Evolutionary conservation across 192 early-diverging fungal species (phyloP).

Genomic region (Podila epicladia): DNA sequence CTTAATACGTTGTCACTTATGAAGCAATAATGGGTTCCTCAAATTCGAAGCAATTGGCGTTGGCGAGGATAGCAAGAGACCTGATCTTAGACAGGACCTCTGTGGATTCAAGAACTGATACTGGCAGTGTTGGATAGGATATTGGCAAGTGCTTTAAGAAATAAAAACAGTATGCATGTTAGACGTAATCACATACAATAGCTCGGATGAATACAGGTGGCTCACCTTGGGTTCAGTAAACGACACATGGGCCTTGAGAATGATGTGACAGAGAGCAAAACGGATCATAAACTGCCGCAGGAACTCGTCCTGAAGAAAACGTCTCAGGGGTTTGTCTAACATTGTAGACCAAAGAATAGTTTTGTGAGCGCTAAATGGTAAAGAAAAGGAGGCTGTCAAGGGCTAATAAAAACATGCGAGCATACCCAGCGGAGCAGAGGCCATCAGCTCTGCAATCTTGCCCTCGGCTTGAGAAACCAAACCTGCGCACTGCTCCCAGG

Average conservation of each 20-base stretch:
- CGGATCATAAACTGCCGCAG: slow-evolving; percentile 89
- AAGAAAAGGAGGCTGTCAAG: not conserved
- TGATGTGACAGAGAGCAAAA: slow-evolving; percentile 77
- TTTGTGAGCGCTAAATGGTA: not conserved
- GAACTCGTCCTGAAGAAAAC: slow-evolving; percentile 93
- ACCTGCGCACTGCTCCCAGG: slow-evolving; percentile 76
- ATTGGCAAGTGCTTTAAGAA: slow-evolving; percentile 69
- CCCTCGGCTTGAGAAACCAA: slow-evolving; percentile 61
- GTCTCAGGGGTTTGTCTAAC: slow-evolving; percentile 54
- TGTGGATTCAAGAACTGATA: slow-evolving; percentile 62
- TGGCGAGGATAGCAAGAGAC: slow-evolving; percentile 58
- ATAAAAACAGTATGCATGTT: not conserved
- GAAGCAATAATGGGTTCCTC: slow-evolving; percentile 14
- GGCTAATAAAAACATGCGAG: not conserved
- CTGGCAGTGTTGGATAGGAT: slow-evolving; percentile 71
- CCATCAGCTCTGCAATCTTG: slow-evolving; percentile 64
- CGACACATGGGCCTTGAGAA: slow-evolving; percentile 75
- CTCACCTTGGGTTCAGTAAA: slow-evolving; percentile 68
- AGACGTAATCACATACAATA: not conserved
- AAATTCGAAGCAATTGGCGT: slow-evolving; percentile 59
- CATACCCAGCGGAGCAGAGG: slow-evolving; percentile 44
- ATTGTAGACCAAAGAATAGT: not conserved
- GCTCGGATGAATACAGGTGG: not conserved
- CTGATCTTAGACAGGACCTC: slow-evolving; percentile 69
- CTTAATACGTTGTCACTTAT: not conserved